phyloP scores from a whole-genome alignment of 345 rosid species.

The Camelina neglecta region DNA sequence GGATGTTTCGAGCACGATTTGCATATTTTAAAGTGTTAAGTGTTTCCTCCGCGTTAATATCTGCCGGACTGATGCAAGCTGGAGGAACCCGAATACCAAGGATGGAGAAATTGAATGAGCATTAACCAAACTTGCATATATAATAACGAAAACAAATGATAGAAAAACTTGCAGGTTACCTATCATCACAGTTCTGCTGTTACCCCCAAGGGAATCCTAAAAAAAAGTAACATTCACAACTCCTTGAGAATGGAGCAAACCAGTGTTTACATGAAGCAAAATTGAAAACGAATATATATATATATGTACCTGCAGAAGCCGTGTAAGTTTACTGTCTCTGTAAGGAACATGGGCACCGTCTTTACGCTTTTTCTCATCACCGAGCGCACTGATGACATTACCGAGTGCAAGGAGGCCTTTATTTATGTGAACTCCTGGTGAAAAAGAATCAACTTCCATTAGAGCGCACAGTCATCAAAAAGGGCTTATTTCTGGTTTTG shows the following conservation, averaged over 20 bases:
- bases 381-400: slow-evolving; percentile 97
- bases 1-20: slow-evolving; percentile 98
- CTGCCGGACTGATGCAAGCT: slow-evolving; percentile 99
- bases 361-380: slow-evolving; percentile 97
- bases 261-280: background rate
- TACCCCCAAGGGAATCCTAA: slow-evolving; percentile 99
- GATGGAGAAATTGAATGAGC: background rate
- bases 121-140: slow-evolving; percentile 11
- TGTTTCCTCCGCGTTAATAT: slow-evolving; percentile 97
- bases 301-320: slow-evolving; percentile 84
- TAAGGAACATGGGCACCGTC: slow-evolving; percentile 95
- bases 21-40: slow-evolving; percentile 97
- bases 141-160: background rate
- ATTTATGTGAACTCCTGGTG: slow-evolving; percentile 92
- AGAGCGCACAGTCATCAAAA: slow-evolving; percentile 24
- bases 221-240: background rate
- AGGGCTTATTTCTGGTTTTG: slow-evolving; percentile 5
- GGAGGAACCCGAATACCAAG: slow-evolving; percentile 38
- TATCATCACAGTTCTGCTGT: slow-evolving; percentile 99
- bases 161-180: slow-evolving; percentile 52
- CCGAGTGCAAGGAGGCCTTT: slow-evolving; percentile 99
- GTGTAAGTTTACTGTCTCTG: slow-evolving; percentile 96
- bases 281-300: slow-evolving; percentile 2
- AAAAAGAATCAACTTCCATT: slow-evolving; percentile 35
- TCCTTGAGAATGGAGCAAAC: slow-evolving; percentile 23